Percentiles rank a stretch among this genome's conserved stretches.
phyloP scores from a whole-genome alignment of 768 basidiomycete species.

The Rhizopogon roseolus region DNA sequence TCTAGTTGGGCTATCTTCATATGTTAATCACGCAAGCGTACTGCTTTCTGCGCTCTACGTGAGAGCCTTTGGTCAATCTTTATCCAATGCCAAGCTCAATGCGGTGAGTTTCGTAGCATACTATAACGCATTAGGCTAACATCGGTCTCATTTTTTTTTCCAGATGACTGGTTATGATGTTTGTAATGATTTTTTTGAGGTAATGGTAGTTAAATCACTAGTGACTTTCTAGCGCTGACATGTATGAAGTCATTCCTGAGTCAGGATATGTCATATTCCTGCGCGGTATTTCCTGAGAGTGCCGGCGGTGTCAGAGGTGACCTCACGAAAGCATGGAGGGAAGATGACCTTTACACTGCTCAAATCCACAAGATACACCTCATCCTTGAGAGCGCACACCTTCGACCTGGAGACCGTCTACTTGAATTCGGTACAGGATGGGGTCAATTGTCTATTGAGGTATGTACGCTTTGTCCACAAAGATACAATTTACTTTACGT shows the following conservation, averaged over 20 bases:
- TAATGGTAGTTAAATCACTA: constrained; percentile 8
- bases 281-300: constrained; percentile 66
- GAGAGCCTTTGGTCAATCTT: neutral
- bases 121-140: constrained; percentile 54
- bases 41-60: neutral
- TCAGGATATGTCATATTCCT: constrained; percentile 86
- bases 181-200: constrained; percentile 78
- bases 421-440: constrained; percentile 49
- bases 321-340: constrained; percentile 40
- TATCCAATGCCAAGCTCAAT: constrained; percentile 26
- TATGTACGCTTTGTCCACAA: constrained; percentile 4
- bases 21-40: constrained; percentile 31
- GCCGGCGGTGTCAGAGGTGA: constrained; percentile 71
- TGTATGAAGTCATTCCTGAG: constrained; percentile 55
- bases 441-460: constrained; percentile 39
- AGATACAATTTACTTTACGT: neutral
- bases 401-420: constrained; percentile 36
- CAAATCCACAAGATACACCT: constrained; percentile 39
- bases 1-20: constrained; percentile 31
- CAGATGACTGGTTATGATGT: constrained; percentile 76
- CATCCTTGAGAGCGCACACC: constrained; percentile 38
- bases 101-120: constrained; percentile 56
- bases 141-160: constrained; percentile 26
- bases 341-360: constrained; percentile 25
- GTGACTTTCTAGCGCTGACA: constrained; percentile 4